A percentile compares a stretch with the other conserved stretches of the same genome.
These are phyloP conservation scores for Passalora sequoiae DNA, from an alignment of 2,329 filamentous ascomycete species.

Conservation along the genomic window DNA sequence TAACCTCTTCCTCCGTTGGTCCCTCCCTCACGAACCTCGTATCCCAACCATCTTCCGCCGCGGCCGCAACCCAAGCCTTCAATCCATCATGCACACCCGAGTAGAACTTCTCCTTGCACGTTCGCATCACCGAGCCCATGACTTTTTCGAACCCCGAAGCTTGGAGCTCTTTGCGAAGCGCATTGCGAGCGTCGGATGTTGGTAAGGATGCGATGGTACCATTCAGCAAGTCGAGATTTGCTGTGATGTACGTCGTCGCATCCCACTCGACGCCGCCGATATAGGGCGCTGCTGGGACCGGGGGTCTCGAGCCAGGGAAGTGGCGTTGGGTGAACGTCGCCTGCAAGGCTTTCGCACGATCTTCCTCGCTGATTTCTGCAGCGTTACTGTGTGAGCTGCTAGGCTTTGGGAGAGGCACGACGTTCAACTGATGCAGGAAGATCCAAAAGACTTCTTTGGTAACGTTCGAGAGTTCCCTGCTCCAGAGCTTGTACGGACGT, in stretches of 20 bases:
- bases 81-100: slow-evolving; percentile 83
- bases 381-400: slow-evolving; percentile 24
- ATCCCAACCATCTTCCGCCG: slow-evolving; percentile 81
- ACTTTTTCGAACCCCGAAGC: slow-evolving; percentile 87
- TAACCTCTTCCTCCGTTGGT: slow-evolving; percentile 44
- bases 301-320: slow-evolving; percentile 81
- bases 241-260: slow-evolving; percentile 90
- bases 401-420: slow-evolving; percentile 60
- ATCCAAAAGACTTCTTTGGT: slow-evolving; percentile 99
- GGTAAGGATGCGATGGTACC: slow-evolving; percentile 80
- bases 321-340: slow-evolving; percentile 55
- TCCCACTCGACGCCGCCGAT: slow-evolving; percentile 98
- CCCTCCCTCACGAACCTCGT: slow-evolving; percentile 75
- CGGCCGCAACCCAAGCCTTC: slow-evolving; percentile 84
- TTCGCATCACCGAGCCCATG: slow-evolving; percentile 75
- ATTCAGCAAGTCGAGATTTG: slow-evolving; percentile 88
- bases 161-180: slow-evolving; percentile 68
- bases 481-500: slow-evolving; percentile 88
- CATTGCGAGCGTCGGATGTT: slow-evolving; percentile 64
- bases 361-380: slow-evolving; percentile 15
- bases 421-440: slow-evolving; percentile 89
- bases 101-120: slow-evolving; percentile 98
- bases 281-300: slow-evolving; percentile 89
- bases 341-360: slow-evolving; percentile 21
- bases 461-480: slow-evolving; percentile 83